Percentiles rank a stretch among this genome's conserved stretches.
Evolutionary conservation across 805 yeast genomes (phyloP).

Genomic region (Spathaspora boniae): DNA sequence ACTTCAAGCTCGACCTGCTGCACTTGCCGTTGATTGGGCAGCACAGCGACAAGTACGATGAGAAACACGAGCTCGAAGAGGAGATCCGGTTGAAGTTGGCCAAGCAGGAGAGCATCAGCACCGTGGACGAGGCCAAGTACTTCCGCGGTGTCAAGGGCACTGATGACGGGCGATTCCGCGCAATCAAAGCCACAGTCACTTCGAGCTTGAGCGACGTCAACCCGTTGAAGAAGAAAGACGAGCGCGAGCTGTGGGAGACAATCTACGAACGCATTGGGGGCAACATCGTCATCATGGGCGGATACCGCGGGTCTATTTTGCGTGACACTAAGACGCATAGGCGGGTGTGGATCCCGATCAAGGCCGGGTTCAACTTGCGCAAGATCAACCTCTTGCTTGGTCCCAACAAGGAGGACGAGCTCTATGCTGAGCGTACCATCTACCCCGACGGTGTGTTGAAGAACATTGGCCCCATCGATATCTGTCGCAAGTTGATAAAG

Average conservation of each 20-base stretch:
- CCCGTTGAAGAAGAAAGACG: slow-evolving; percentile 23
- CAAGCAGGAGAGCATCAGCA: slow-evolving; percentile 56
- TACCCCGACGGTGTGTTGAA: slow-evolving; percentile 75
- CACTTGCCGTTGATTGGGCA: slow-evolving; percentile 9
- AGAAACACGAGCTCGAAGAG: slow-evolving; percentile 14
- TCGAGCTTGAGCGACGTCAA: slow-evolving; percentile 45
- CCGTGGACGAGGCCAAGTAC: slow-evolving; percentile 59
- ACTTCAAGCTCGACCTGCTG: slow-evolving; percentile 7
- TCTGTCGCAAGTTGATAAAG: slow-evolving; percentile 58
- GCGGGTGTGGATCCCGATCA: slow-evolving; percentile 82
- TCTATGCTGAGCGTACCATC: slow-evolving; percentile 46
- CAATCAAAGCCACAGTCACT: slow-evolving; percentile 60
- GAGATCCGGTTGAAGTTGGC: slow-evolving; percentile 40
- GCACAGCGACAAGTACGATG: slow-evolving; percentile 12
- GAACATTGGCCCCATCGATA: slow-evolving; percentile 85
- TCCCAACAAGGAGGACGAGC: slow-evolving; percentile 68
- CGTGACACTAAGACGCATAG: slow-evolving; percentile 61
- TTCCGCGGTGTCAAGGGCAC: slow-evolving; percentile 54
- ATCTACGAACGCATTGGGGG: slow-evolving; percentile 67
- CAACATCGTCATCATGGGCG: slow-evolving; percentile 78
- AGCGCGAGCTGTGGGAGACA: slow-evolving; percentile 34
- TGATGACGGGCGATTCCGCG: slow-evolving; percentile 66
- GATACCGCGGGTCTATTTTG: slow-evolving; percentile 80
- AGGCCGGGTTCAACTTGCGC: slow-evolving; percentile 75
- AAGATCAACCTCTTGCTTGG: slow-evolving; percentile 72